Evolutionary conservation across 1,284 basidiomycete species (phyloP).

Genomic region (Cystobasidium sp.): DNA sequence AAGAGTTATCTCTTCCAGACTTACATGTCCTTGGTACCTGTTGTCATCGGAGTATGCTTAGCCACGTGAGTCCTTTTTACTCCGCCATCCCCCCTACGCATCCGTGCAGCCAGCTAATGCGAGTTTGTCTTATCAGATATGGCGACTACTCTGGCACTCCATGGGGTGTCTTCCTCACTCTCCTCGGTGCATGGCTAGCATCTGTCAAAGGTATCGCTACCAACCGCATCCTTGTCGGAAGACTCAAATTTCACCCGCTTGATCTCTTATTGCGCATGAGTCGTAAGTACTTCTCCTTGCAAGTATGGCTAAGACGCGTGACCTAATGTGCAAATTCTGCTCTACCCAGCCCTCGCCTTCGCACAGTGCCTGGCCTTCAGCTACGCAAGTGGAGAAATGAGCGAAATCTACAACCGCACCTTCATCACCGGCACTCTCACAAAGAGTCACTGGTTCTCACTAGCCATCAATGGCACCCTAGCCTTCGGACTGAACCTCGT

Average conservation of each 20-base stretch:
- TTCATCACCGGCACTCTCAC: slow-evolving; percentile 60
- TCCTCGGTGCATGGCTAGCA: slow-evolving; percentile 84
- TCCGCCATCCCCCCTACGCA: no score
- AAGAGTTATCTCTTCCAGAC: slow-evolving; percentile 64
- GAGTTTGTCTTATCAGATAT: slow-evolving; percentile 35
- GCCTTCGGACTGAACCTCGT: slow-evolving; percentile 90
- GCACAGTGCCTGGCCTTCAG: slow-evolving; percentile 79
- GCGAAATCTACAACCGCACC: slow-evolving; percentile 59
- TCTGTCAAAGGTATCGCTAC: slow-evolving; percentile 89
- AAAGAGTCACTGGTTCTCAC: slow-evolving; percentile 64
- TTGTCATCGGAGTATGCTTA: slow-evolving; percentile 86
- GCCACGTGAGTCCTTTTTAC: slow-evolving; percentile 61
- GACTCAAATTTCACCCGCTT: slow-evolving; percentile 72
- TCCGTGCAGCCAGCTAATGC: background rate
- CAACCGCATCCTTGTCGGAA: slow-evolving; percentile 59
- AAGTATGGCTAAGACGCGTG: no score
- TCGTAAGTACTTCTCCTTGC: slow-evolving; percentile 54
- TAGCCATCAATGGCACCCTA: slow-evolving; percentile 76
- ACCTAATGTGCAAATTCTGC: background rate
- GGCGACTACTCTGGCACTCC: slow-evolving; percentile 61
- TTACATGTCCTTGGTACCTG: slow-evolving; percentile 77
- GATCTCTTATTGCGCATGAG: slow-evolving; percentile 82
- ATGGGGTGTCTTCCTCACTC: slow-evolving; percentile 79
- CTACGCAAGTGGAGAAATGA: slow-evolving; percentile 75
- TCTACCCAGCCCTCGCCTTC: slow-evolving; percentile 69